phyloP scores from a whole-genome alignment of 371 early-diverging fungal species.

The Apophysomyces variabilis region DNA sequence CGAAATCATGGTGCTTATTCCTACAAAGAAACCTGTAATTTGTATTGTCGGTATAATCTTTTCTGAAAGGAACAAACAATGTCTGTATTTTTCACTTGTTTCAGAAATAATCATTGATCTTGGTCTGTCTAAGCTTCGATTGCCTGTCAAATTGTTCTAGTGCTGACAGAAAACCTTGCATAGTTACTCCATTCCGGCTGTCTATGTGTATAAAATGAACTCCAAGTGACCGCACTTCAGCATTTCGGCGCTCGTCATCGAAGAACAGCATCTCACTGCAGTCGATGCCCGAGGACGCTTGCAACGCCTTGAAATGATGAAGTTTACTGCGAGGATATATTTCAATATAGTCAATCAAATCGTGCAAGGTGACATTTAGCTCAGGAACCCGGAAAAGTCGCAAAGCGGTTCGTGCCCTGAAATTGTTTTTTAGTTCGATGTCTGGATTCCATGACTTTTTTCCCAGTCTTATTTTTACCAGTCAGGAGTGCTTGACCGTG shows the following conservation, averaged over 20 bases:
- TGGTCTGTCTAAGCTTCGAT: conserved; percentile 28
- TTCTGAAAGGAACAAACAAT: not conserved
- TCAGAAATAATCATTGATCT: conserved; percentile 1
- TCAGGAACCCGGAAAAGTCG: conserved; percentile 32
- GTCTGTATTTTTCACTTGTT: not conserved
- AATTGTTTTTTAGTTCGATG: not conserved
- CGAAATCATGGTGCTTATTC: not conserved
- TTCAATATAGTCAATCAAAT: conserved; percentile 42
- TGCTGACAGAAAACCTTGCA: conserved; percentile 33
- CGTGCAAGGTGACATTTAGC: conserved; percentile 28
- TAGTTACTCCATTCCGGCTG: conserved; percentile 35
- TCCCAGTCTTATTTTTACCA: conserved; percentile 36
- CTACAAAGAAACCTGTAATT: not conserved
- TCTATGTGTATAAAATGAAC: conserved; percentile 42
- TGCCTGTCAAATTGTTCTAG: conserved; percentile 30
- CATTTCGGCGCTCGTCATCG: conserved; percentile 60
- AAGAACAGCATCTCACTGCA: conserved; percentile 63
- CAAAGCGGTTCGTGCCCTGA: conserved; percentile 36
- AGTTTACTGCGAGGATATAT: conserved; percentile 52
- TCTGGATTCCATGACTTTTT: not conserved
- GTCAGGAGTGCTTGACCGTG: conserved; percentile 51
- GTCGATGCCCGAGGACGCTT: conserved; percentile 39
- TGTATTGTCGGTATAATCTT: not conserved
- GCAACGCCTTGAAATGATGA: conserved; percentile 44
- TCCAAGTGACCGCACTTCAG: conserved; percentile 40